Conservation (phyloP, 345 rosid species). For the Eucalyptus rudis region DNA sequence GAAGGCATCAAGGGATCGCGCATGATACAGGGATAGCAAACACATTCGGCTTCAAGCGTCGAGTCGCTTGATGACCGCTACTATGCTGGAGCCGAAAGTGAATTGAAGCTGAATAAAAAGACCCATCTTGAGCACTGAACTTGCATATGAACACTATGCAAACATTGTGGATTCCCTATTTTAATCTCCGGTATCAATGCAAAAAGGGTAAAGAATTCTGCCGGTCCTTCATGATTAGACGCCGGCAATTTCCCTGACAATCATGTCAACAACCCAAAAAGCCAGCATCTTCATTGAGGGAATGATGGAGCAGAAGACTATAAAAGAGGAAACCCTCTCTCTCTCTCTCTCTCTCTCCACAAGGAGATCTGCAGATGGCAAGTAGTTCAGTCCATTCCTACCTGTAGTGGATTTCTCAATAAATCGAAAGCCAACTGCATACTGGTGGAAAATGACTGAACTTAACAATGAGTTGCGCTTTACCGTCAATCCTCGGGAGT, state of each 20-base stretch:
- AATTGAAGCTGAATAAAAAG: background rate
- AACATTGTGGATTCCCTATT: background rate
- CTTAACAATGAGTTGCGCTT: background rate
- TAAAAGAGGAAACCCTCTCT: background rate
- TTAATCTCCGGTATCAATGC: background rate
- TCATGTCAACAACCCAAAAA: background rate
- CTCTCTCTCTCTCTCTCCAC: background rate
- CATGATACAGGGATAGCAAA: background rate
- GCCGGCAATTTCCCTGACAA: background rate
- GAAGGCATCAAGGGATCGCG: background rate
- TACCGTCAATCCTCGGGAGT: background rate
- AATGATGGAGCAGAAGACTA: background rate
- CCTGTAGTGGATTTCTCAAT: background rate
- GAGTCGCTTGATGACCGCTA: background rate
- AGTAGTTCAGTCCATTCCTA: slow-evolving; percentile 4
- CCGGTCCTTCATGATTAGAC: background rate
- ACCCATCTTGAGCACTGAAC: background rate
- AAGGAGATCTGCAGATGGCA: background rate
- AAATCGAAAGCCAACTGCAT: background rate
- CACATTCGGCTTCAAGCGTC: background rate
- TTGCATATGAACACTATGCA: background rate
- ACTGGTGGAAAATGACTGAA: background rate
- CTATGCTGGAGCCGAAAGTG: background rate
- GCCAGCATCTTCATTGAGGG: background rate
- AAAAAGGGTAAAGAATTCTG: background rate